Evolutionary conservation across 345 rosid species (phyloP).

Genomic region (Gossypium raimondii): DNA sequence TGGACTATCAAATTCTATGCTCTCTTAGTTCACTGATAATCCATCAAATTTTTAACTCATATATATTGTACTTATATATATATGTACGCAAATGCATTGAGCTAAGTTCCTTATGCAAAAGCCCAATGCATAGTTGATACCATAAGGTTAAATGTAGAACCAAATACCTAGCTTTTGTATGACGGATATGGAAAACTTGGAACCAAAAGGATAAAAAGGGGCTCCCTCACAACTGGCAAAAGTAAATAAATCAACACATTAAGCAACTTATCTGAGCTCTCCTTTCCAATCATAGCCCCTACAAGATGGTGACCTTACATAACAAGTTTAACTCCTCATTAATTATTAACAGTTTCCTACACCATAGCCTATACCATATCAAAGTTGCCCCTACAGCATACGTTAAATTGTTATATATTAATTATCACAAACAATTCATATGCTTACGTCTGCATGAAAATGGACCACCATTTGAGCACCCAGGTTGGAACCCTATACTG

Average conservation of each 20-base stretch:
- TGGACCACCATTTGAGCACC: not conserved
- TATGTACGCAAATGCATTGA: not conserved
- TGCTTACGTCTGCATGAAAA: not conserved
- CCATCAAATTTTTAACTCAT: too few relatives aligned
- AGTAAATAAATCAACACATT: constrained; percentile 5
- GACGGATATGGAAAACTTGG: constrained; percentile 1
- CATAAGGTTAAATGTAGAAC: constrained; percentile 13
- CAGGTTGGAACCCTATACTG: not conserved
- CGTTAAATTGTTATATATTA: not conserved
- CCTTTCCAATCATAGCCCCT: constrained; percentile 16
- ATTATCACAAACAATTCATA: not conserved
- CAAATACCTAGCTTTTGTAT: constrained; percentile 8
- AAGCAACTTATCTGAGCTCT: not conserved
- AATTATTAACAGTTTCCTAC: constrained; percentile 19
- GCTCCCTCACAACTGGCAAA: constrained; percentile 16
- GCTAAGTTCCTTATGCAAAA: not conserved
- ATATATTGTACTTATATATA: not conserved
- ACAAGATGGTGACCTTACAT: constrained; percentile 32
- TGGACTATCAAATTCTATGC: too few relatives aligned
- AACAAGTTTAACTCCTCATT: constrained; percentile 12
- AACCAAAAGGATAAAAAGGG: not conserved
- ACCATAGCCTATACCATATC: not conserved
- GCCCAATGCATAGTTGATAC: too few relatives aligned
- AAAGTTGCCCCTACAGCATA: not conserved
- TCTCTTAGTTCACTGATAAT: too few relatives aligned